These are phyloP conservation scores for Volutella citrinella DNA, from an alignment of 2,329 filamentous ascomycete species.

Conservation along the genomic window DNA sequence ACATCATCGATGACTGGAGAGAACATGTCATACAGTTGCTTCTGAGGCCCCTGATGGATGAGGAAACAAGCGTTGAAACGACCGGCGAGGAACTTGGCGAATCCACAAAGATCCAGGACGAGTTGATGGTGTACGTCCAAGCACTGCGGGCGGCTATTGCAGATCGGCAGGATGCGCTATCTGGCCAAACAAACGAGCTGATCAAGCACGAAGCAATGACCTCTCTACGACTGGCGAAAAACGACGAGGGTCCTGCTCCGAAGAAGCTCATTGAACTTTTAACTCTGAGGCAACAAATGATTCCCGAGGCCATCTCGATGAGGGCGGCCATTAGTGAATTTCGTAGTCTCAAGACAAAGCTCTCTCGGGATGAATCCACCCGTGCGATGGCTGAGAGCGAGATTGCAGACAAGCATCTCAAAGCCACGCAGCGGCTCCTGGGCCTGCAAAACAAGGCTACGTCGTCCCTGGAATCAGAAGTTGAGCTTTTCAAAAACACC, in stretches of 20 bases:
- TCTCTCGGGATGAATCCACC: slow-evolving; percentile 29
- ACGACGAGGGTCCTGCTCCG: slow-evolving; percentile 69
- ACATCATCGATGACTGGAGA: slow-evolving; percentile 71
- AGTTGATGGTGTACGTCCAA: slow-evolving; percentile 83
- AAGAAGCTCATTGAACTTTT: slow-evolving; percentile 56
- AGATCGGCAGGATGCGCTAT: slow-evolving; percentile 74
- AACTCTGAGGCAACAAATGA: slow-evolving; percentile 42
- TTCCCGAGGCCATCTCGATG: slow-evolving; percentile 61
- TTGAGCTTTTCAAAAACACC: slow-evolving; percentile 70
- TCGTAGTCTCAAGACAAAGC: slow-evolving; percentile 62
- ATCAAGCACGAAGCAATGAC: slow-evolving; percentile 68
- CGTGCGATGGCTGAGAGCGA: slow-evolving; percentile 65
- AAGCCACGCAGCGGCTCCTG: slow-evolving; percentile 53
- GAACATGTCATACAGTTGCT: slow-evolving; percentile 70
- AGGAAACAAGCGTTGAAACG: slow-evolving; percentile 68
- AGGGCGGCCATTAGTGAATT: slow-evolving; percentile 68
- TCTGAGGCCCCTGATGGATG: slow-evolving; percentile 73
- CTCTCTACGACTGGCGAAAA: slow-evolving; percentile 58
- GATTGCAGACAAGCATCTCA: slow-evolving; percentile 63
- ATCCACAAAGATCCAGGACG: slow-evolving; percentile 83
- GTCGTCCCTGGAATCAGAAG: slow-evolving; percentile 60
- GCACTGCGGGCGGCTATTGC: slow-evolving; percentile 71
- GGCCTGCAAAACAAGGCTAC: slow-evolving; percentile 49
- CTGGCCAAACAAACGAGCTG: slow-evolving; percentile 73
- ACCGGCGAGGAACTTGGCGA: slow-evolving; percentile 89